These are phyloP conservation scores for Strigomonas culicis DNA, from an alignment of 208 protist genomes.

Conservation along the genomic window DNA sequence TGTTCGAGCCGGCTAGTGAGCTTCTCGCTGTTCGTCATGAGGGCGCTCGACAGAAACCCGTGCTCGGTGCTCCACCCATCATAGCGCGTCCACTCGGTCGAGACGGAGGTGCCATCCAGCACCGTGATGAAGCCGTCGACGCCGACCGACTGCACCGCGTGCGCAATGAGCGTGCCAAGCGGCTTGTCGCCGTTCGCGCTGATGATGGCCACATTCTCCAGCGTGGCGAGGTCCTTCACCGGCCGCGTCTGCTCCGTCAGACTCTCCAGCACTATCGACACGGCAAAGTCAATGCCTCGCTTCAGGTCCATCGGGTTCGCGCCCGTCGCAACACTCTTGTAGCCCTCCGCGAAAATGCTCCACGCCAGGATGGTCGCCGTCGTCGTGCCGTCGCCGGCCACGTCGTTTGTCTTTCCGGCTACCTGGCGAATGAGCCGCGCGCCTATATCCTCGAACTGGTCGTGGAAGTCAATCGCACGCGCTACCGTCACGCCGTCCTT, in stretches of 20 bases:
- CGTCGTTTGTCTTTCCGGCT: conserved; percentile 98
- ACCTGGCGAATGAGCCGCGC: conserved; percentile 96
- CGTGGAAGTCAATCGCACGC: conserved; percentile 97
- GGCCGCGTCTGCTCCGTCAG: conserved; percentile 90
- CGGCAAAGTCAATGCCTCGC: conserved; percentile 97
- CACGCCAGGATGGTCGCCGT: conserved; percentile 98
- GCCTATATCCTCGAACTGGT: conserved; percentile 98
- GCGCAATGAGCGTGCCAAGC: conserved; percentile 97
- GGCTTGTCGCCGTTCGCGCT: conserved; percentile 98
- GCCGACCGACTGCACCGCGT: conserved; percentile 99
- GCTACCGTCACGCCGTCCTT: conserved; percentile 99
- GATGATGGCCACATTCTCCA: conserved; percentile 98
- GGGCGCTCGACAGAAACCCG: conserved; percentile 98
- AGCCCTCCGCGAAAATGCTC: conserved; percentile 97
- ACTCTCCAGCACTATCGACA: conserved; percentile 84
- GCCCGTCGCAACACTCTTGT: conserved; percentile 96
- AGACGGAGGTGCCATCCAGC: conserved; percentile 97
- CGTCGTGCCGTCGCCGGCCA: conserved; percentile 98
- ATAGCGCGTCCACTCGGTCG: conserved; percentile 97
- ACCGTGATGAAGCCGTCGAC: conserved; percentile 99
- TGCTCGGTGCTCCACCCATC: conserved; percentile 98
- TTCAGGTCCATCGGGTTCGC: conserved; percentile 99
- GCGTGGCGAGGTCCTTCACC: conserved; percentile 94
- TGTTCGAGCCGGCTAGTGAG: conserved; percentile 96
- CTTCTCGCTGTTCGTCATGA: conserved; percentile 97